phyloP scores from a whole-genome alignment of 495 filamentous ascomycete genomes.

The Neurospora tetrasperma region DNA sequence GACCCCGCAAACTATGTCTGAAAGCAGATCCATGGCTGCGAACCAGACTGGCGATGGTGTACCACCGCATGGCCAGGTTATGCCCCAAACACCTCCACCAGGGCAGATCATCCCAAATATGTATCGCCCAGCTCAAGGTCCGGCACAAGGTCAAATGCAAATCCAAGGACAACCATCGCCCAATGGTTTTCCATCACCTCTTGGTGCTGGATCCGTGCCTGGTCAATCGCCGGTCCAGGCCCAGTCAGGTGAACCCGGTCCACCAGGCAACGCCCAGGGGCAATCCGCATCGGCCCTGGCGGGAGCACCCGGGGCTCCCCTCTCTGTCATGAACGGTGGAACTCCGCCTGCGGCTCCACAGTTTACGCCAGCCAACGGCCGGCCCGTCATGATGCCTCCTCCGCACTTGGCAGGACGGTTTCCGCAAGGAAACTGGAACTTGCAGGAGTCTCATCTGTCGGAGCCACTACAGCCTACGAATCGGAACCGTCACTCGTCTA shows the following conservation, averaged over 20 bases:
- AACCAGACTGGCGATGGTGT: slow-evolving; percentile 2
- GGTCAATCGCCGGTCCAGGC: slow-evolving; percentile 3
- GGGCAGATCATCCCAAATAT: slow-evolving; percentile 14
- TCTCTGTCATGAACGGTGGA: slow-evolving; percentile 6
- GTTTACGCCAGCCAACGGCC: slow-evolving; percentile 2
- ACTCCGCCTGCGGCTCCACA: slow-evolving; percentile 1
- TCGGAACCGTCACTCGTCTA: slow-evolving; percentile 25
- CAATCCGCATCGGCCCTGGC: neutral
- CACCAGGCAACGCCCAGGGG: slow-evolving; percentile 12
- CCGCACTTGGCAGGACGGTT: slow-evolving; percentile 18
- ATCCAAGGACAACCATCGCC: slow-evolving; percentile 9
- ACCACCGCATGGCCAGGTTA: slow-evolving; percentile 6
- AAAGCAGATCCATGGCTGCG: neutral
- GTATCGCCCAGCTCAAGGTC: slow-evolving; percentile 19
- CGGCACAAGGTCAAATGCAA: slow-evolving; percentile 12
- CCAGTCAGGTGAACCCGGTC: slow-evolving; percentile 5
- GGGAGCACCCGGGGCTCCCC: slow-evolving; percentile 7
- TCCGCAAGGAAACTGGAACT: slow-evolving; percentile 29
- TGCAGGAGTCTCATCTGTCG: slow-evolving; percentile 35
- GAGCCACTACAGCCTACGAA: slow-evolving; percentile 33
- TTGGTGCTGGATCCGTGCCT: neutral
- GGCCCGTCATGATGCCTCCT: slow-evolving; percentile 10
- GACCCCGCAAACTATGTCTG: neutral
- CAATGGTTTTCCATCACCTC: neutral
- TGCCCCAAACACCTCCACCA: slow-evolving; percentile 5